A percentile compares a stretch with the other conserved stretches of the same genome.
phyloP scores from a whole-genome alignment of 148 eudicot genomes.

The Camellia granthamiana region DNA sequence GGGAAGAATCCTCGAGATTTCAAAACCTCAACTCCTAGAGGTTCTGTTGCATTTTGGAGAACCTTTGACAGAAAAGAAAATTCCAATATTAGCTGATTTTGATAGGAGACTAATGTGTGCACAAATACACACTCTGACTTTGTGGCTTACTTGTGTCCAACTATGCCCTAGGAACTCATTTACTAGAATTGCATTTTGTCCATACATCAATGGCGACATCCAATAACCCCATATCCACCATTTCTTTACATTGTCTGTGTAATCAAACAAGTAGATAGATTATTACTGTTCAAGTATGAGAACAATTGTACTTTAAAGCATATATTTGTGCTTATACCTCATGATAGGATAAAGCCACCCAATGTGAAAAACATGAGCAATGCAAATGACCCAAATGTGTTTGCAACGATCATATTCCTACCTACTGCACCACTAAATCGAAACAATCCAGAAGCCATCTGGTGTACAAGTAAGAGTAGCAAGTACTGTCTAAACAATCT shows the following conservation, averaged over 20 bases:
- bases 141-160: conserved; percentile 56
- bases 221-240: conserved; percentile 94
- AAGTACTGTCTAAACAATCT: conserved; percentile 62
- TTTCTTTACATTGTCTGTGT: conserved; percentile 45
- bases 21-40: conserved; percentile 36
- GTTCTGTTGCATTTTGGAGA: conserved; percentile 20
- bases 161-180: conserved; percentile 71
- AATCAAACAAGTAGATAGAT: not conserved
- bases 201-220: conserved; percentile 79
- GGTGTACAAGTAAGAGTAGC: conserved; percentile 43
- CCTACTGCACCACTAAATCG: conserved; percentile 52
- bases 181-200: conserved; percentile 50
- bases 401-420: conserved; percentile 56
- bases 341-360: conserved; percentile 60
- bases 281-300: not conserved
- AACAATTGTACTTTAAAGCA: not conserved
- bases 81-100: not conserved
- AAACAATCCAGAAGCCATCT: conserved; percentile 60
- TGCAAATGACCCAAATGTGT: conserved; percentile 57
- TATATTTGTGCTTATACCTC: conserved; percentile 36
- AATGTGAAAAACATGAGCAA: conserved; percentile 43
- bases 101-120: not conserved
- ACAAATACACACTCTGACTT: not conserved
- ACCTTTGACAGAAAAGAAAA: conserved; percentile 27
- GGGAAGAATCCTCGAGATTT: conserved; percentile 37